Base-by-base conservation (phyloP, 1,284 basidiomycete species). In the Leccinum holopus region DNA sequence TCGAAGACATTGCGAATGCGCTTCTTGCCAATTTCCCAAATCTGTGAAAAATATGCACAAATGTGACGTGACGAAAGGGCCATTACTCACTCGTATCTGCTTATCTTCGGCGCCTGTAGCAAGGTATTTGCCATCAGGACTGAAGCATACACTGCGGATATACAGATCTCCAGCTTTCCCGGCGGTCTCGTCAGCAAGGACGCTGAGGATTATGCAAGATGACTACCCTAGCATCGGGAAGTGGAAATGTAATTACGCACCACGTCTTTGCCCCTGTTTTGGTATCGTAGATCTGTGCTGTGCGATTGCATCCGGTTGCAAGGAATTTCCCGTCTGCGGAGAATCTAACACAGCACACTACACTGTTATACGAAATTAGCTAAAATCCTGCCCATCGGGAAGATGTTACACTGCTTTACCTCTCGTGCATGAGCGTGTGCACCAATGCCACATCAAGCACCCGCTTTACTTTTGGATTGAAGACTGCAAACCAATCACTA, bases 401-500 rank as follows among this genome's bases (percentile, higher is more conserved):
- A 57, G 14, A 61, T 62, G 12, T 44, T 35, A 25, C 30, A 51
- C 59, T n/a, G 61, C 76, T 84, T 66, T 70, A 94, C 92, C 92
- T 96, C 75, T 97, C 94, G 75, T 99, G 97, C 72, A 89, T 87
- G 37, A 99, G 80, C 1, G 92, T 97, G 76, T 98, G 94, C 21
- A 95, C 88, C 61, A 98, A 78, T 55, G 81, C 82, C n/a, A 99
- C 93, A 75, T 98, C 95, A 61, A 97, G 79, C 63, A 86, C 83
- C 57, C 89, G 82, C 78, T 94, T 92, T 63, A 86, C 86, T 70
- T 91, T 90, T 14, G 92, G 90, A 75, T 95, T 97, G 82, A 95
- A 98, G 59, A 97, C 86, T 18, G 94, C 95, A 71, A 96, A 92
- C 97, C 97, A 99, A 76, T 98, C 97, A 41, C 81, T 80, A 0